Conservation (phyloP, 495 filamentous ascomycete genomes). For the Daldinia vernicosa region DNA sequence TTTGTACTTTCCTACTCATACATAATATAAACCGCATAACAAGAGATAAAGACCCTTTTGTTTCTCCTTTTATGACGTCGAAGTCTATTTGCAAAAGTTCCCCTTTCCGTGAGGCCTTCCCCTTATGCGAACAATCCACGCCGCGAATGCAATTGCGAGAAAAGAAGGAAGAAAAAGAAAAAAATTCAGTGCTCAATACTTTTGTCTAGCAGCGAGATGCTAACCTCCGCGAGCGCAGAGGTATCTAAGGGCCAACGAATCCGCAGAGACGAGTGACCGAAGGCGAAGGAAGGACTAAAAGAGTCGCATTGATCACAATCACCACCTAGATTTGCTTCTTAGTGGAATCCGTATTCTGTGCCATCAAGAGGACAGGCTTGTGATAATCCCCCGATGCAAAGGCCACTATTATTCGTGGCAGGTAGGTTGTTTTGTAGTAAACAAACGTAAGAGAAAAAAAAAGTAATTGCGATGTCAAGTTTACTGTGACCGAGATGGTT, state of each 20-base stretch:
- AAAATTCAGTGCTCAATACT: constrained; percentile 33
- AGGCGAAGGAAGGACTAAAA: constrained; percentile 11
- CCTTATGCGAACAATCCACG: constrained; percentile 44
- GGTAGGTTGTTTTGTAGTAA: constrained; percentile 8
- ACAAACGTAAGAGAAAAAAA: constrained; percentile 15
- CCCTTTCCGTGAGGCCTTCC: constrained; percentile 39
- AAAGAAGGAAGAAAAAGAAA: constrained; percentile 24
- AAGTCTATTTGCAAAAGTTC: constrained; percentile 45
- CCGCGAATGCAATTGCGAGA: constrained; percentile 45
- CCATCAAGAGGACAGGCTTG: constrained; percentile 9
- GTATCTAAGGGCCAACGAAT: constrained; percentile 8
- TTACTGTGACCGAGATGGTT: constrained; percentile 5
- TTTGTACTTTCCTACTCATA: constrained; percentile 38
- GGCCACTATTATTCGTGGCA: constrained; percentile 16
- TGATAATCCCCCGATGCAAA: constrained; percentile 3
- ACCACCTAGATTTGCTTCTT: constrained; percentile 2
- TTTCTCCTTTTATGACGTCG: constrained; percentile 44
- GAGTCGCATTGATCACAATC: constrained; percentile 6
- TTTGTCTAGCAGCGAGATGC: constrained; percentile 42
- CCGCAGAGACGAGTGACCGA: constrained; percentile 6
- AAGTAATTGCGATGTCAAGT: neutral
- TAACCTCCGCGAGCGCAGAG: constrained; percentile 3
- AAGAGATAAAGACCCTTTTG: constrained; percentile 30
- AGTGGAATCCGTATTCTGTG: constrained; percentile 1
- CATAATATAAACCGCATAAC: constrained; percentile 34